Base-by-base conservation (phyloP, 2,329 filamentous ascomycete species). In the Arthrobotrys sinensis region DNA sequence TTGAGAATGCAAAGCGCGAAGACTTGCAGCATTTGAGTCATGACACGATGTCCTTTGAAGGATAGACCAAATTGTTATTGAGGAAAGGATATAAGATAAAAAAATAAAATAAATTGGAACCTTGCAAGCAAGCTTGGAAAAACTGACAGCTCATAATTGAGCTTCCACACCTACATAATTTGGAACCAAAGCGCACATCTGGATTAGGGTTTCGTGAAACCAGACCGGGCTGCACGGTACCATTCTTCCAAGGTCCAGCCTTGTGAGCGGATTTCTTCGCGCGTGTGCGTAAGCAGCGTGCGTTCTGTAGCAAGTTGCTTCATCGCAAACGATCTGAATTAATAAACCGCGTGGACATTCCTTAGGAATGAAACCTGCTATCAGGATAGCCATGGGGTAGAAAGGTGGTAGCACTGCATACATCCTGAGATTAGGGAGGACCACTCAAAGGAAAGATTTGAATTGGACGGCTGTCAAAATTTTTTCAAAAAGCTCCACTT, bases 191-290 rank as follows among this genome's bases (percentile, higher is more conserved):
- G 55, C 10, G 55, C 55, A 60, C 3, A 8, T 24, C 7, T 40
- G 36, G 12, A 60, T 43, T 43, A 60, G 55, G 36, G 34, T 7
- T 24, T 7, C 43, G 36, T 43, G 55, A 43, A 60, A 60, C 55
- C 34, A 5, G 19, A 8, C 55, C 34, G 2, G 55, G 16, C 24
- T 38, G 32, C 16, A 19, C 52, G 8, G 28, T 32, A 10, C 24
- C 40, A 45, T 14, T 6, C 40, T 16, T 45, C 40, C 40, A n/a
- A 40, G 28, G 28, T 57, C 52, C 55, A 60, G 55, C 55, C 55
- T 60, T 60, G 55, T 43, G 55, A 16, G 24, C 3, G 24, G n/a
- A 11, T 5, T 28, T 43, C 43, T 43, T 60, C 36, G 12, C 19
- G 32, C 53, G 55, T 8, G 0, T 43, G 36, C 55, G 16, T 60